Evolutionary conservation across 495 filamentous ascomycete genomes (phyloP).

Genomic region (Penicillium canariense): DNA sequence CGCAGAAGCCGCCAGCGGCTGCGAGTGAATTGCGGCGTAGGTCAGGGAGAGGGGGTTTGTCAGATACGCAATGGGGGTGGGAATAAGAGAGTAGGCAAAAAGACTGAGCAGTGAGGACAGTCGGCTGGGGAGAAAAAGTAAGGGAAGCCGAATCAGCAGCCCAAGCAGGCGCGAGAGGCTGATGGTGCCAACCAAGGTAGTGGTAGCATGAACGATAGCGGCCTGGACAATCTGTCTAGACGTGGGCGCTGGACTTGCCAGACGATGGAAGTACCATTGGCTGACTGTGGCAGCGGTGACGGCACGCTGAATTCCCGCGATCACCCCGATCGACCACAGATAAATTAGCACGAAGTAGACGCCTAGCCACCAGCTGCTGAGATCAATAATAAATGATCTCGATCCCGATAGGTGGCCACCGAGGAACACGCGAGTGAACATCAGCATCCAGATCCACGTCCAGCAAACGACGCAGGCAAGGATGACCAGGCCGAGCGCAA

Average conservation of each 20-base stretch:
- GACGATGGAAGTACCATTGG: conserved; percentile 98
- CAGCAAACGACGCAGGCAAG: conserved; percentile 75
- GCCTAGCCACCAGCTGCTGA: conserved; percentile 88
- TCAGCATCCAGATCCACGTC: conserved; percentile 94
- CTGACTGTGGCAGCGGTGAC: conserved; percentile 93
- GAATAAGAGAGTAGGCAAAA: conserved; percentile 72
- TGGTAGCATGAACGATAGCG: conserved; percentile 72
- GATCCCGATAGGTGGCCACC: conserved; percentile 69
- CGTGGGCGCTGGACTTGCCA: conserved; percentile 70
- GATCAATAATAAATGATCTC: conserved; percentile 72
- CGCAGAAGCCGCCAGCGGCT: conserved; percentile 71
- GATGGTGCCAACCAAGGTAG: conserved; percentile 89
- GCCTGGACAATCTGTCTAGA: conserved; percentile 78
- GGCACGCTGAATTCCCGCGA: conserved; percentile 81
- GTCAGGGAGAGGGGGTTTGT: conserved; percentile 90
- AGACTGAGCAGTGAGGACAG: conserved; percentile 59
- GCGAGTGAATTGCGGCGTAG: conserved; percentile 90
- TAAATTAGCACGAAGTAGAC: conserved; percentile 89
- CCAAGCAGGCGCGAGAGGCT: conserved; percentile 79
- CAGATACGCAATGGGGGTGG: conserved; percentile 76
- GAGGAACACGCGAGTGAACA: conserved; percentile 95
- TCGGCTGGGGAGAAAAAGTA: conserved; percentile 78
- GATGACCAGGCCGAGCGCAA: conserved; percentile 76
- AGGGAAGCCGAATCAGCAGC: conserved; percentile 78
- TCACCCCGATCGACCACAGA: conserved; percentile 86